Evolutionary conservation across 495 filamentous ascomycete genomes (phyloP).

Genomic region (Barbatosphaeria neglecta): DNA sequence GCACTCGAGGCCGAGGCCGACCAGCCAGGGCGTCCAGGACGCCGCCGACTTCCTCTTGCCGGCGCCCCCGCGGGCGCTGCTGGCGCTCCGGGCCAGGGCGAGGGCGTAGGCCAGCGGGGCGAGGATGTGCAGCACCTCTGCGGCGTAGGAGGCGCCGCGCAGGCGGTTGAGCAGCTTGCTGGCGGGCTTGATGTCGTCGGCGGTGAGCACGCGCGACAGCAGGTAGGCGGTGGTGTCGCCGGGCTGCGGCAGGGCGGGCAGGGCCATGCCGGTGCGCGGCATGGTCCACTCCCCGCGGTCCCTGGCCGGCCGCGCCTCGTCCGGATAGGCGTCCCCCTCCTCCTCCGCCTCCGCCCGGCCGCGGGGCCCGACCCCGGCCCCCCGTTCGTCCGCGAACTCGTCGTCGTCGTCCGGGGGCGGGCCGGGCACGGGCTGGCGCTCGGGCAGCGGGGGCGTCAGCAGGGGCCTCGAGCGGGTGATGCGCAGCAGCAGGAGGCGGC

Average conservation of each 20-base stretch:
- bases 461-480: constrained; percentile 79
- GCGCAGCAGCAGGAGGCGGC: constrained; percentile 68
- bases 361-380: constrained; percentile 2
- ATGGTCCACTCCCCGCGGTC: constrained; percentile 64
- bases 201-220: constrained; percentile 80
- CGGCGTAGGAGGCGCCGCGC: constrained; percentile 57
- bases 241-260: constrained; percentile 69
- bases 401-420: constrained; percentile 30
- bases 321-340: background rate
- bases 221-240: constrained; percentile 75
- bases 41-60: constrained; percentile 43
- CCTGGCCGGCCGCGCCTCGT: constrained; percentile 1
- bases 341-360: constrained; percentile 2
- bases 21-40: constrained; percentile 80
- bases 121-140: constrained; percentile 84
- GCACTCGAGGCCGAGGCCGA: constrained; percentile 80
- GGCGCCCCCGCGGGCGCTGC: background rate
- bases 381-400: constrained; percentile 28
- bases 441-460: constrained; percentile 73
- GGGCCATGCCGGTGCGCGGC: constrained; percentile 77
- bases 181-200: constrained; percentile 91
- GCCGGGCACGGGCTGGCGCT: constrained; percentile 61
- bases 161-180: constrained; percentile 67
- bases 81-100: constrained; percentile 56
- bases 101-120: constrained; percentile 82